Evolutionary conservation across 202 grass and related monocot genomes (phyloP).

Genomic region (Zoysia matrella): DNA sequence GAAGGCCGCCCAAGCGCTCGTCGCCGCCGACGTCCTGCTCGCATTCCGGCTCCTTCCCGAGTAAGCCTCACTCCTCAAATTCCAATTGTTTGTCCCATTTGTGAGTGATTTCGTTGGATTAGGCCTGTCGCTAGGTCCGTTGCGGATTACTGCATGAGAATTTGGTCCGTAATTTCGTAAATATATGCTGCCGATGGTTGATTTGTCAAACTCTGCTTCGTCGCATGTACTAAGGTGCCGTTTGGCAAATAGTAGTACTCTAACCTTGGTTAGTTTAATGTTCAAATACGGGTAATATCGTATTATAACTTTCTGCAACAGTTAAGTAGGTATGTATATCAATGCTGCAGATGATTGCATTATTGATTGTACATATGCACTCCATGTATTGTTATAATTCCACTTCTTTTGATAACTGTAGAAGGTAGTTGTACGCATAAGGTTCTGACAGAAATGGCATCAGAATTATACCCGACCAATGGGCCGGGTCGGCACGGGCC

Average conservation of each 20-base stretch:
- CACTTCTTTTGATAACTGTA: not conserved
- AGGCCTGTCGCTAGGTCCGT: not conserved
- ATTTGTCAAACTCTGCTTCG: not conserved
- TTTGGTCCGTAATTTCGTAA: not conserved
- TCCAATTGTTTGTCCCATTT: not conserved
- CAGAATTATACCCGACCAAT: not conserved
- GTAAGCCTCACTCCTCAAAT: conserved; percentile 42
- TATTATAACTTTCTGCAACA: not conserved
- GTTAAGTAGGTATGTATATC: not conserved
- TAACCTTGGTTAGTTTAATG: not conserved
- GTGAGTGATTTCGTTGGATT: conserved; percentile 4
- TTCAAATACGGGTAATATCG: not conserved
- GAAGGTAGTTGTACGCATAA: not conserved
- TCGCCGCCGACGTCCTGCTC: conserved; percentile 58
- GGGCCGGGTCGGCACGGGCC: no score
- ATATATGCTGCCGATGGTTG: not conserved
- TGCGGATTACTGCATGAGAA: not conserved
- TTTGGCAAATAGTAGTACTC: not conserved
- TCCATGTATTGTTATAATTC: not conserved
- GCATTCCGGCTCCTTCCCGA: conserved; percentile 80
- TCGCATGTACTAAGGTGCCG: not conserved
- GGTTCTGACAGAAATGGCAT: not conserved
- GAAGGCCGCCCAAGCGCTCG: conserved; percentile 66
- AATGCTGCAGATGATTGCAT: not conserved
- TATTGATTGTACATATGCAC: not conserved